Evolutionary conservation across 1,139 yeast genomes (phyloP), one percentile per base, ranked within the genome.

Genomic region (Lodderomyces pseudojiufengensis): DNA sequence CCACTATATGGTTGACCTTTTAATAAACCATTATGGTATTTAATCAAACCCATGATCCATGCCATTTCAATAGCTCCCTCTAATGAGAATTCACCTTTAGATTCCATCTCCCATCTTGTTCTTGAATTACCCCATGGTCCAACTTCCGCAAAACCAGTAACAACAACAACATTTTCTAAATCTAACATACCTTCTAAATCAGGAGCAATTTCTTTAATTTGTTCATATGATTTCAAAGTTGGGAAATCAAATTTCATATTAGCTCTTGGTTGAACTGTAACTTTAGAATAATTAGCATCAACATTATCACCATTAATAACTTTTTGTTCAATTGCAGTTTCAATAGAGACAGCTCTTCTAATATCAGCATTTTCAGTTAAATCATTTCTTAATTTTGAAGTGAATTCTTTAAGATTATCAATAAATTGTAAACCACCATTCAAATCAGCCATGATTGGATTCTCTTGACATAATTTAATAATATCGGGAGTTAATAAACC

Each of bases 51-150:
- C 97, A 92, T 92, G 51, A 92, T 88, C 97, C 97, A 92, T 36
- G 98, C 97, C 95, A 92, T 90, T 72, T 92, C 98, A 59, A 92
- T 84, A 57, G 96, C 84, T 58, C 98, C 98, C 69, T 92, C 98
- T 54, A 92, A 72, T n/a, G 97, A 90, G 65, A 92, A 92, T 57
- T 85, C 88, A 54, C 98, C 98, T 43, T 65, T 50, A 38, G 97
- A 86, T 70, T 92, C 98, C 95, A 92, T 92, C 67, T 92, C 97
- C 98, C 98, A 92, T 75, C 98, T 82, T 44, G 98, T 92, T 76
- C 97, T 85, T 32, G 98, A 69, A 61, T 90, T 88, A 78, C 98
- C 98, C 96, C 97, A 94, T 59, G 98, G 98, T 59, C 97, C 95
- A 51, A 92, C 97, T 70, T 92, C 98, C 47, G 96, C 74, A 70